These are phyloP conservation scores for Apiospora koreana DNA, from an alignment of 2,329 filamentous ascomycete species.

Conservation along the genomic window DNA sequence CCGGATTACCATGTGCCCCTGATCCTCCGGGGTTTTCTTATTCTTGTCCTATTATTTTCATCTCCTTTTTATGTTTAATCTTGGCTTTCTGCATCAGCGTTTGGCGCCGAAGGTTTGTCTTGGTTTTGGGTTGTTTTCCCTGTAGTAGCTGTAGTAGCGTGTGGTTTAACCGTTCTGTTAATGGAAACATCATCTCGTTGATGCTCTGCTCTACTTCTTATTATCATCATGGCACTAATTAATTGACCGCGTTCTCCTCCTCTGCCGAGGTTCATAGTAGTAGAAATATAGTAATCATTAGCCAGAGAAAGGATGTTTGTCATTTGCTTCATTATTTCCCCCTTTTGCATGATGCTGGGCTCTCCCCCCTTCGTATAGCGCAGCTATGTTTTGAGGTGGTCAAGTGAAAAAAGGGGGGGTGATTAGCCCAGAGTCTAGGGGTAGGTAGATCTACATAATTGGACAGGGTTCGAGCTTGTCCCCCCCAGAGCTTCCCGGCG, in stretches of 20 bases:
- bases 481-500: neutral
- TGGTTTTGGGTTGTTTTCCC: neutral
- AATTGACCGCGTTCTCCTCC: neutral
- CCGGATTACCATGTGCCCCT: too few species aligned
- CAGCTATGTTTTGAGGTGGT: neutral
- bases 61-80: neutral
- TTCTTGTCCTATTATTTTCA: neutral
- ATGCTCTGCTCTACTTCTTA: neutral
- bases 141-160: neutral
- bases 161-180: neutral
- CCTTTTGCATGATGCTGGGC: neutral
- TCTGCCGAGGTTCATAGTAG: neutral
- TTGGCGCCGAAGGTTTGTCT: constrained; percentile 6
- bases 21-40: neutral
- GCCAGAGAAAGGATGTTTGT: neutral
- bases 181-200: neutral
- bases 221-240: neutral
- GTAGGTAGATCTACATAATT: too few species aligned
- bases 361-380: neutral
- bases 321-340: neutral
- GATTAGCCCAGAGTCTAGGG: neutral
- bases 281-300: neutral
- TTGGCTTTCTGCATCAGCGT: constrained; percentile 13
- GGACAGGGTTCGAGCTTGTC: neutral
- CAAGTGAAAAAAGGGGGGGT: too few species aligned